phyloP scores from a whole-genome alignment of 768 basidiomycete species.

The Podaxis sp. region DNA sequence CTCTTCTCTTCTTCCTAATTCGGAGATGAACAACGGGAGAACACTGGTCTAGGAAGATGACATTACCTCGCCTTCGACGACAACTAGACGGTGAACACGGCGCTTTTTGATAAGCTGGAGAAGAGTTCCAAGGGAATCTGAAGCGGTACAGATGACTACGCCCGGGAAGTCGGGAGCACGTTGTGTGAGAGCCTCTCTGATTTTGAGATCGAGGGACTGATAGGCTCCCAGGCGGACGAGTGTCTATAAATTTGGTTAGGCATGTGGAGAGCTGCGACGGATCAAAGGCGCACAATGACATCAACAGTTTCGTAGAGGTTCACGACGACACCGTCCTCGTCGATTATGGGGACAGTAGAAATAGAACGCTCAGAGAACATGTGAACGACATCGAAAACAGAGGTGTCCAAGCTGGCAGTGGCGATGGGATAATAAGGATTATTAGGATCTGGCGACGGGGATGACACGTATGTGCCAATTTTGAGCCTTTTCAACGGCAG shows the following conservation, averaged over 20 bases:
- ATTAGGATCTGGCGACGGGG: conserved; percentile 43
- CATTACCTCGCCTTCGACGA: conserved; percentile 87
- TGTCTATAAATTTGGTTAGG: conserved; percentile 52
- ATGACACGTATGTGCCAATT: conserved; percentile 89
- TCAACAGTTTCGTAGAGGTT: conserved; percentile 99
- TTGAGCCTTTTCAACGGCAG: conserved; percentile 79
- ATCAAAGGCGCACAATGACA: conserved; percentile 74
- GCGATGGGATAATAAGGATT: conserved; percentile 89
- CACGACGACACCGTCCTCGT: conserved; percentile 88
- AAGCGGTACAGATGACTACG: conserved; percentile 91
- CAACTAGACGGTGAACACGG: conserved; percentile 90
- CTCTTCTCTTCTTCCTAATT: conserved; percentile 73
- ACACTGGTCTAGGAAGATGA: background rate
- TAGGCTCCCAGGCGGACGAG: conserved; percentile 93
- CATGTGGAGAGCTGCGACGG: background rate
- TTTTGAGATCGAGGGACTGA: conserved; percentile 92
- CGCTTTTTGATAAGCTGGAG: conserved; percentile 91
- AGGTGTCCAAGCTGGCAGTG: conserved; percentile 86
- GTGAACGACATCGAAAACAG: conserved; percentile 97
- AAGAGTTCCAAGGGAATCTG: conserved; percentile 88
- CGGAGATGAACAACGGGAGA: conserved; percentile 2
- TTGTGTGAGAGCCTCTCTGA: conserved; percentile 88
- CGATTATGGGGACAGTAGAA: conserved; percentile 94
- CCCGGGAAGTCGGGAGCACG: conserved; percentile 95
- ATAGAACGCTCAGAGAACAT: conserved; percentile 97